Base-by-base conservation (phyloP, 2,329 filamentous ascomycete genomes). In the Penicillium sp. region DNA sequence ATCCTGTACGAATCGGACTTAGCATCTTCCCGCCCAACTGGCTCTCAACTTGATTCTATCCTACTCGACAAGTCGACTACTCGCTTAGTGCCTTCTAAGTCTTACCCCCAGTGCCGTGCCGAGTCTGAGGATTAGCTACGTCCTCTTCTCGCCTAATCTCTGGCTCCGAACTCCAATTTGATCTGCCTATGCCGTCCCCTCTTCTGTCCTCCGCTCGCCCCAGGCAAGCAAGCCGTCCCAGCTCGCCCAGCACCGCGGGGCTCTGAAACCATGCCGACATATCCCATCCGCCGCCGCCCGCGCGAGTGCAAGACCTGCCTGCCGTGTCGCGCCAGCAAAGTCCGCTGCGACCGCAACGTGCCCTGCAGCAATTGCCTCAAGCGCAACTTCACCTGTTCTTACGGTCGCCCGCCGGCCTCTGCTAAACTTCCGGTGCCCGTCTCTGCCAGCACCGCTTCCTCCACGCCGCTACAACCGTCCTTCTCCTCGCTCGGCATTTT, bases 271-370 rank as follows among this genome's bases (percentile, higher is more conserved):
- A 65, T 76, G 74, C 71, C 72, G 61, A 70, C 72, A 15, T 76
- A 76, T 60, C 74, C 75, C 28, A 72, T 76, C 62, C 75, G 75
- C 28, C 75, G 75, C 65, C 67, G 75, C 56, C 75, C 75, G 56
- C 75, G 75, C 61, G 73, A 76, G 65, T 76, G 74, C 65, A 82
- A 83, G 65, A 83, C 83, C 4, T 84, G 83, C 65, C 75, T 79
- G 55, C 73, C 79, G 17, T 85, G 83, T 61, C 81, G 82, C 49
- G 76, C 79, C 24, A 79, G 81, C 54, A 85, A 85, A 75, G 83
- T 83, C 69, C 76, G 81, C 63, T 80, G 78, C 67, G 77, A 80
- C 69, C 76, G 78, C 67, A 75, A 77, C 49, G 64, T 76, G 12
- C 78, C 78, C 45, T 80, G 78, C 57, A 68, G 75, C 58, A 78